Percentiles rank a stretch among this genome's conserved stretches.
These are phyloP conservation scores for barrel medic (Medicago truncatula) DNA, from an alignment of 306 rosid species.

Conservation along the genomic window MtrunA17r5.0-ANR NC_053049.1:40429001-40429500, in stretches of 20 bases:
- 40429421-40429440: constrained; percentile 50
- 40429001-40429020: constrained; percentile 29
- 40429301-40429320: constrained; percentile 60
- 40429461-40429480: not conserved
- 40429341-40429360: constrained; percentile 70
- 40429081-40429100: constrained; percentile 12
- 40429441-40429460: constrained; percentile 32
- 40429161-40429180: constrained; percentile 32
- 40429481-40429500: not conserved
- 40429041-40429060: constrained; percentile 26
- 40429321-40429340: constrained; percentile 61
- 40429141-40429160: not conserved
- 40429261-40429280: constrained; percentile 61
- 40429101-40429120: not conserved
- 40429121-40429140: not conserved
- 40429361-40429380: constrained; percentile 90
- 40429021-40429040: constrained; percentile 15
- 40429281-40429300: constrained; percentile 58
- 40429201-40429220: constrained; percentile 69
- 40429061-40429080: not conserved
- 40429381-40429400: constrained; percentile 57
- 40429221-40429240: constrained; percentile 48
- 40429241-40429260: constrained; percentile 56
- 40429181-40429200: constrained; percentile 46
- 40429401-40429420: constrained; percentile 64